Evolutionary conservation across 2,329 filamentous ascomycete species (phyloP), one percentile per base, ranked within the genome.

Genomic region (Microsporum canis): DNA sequence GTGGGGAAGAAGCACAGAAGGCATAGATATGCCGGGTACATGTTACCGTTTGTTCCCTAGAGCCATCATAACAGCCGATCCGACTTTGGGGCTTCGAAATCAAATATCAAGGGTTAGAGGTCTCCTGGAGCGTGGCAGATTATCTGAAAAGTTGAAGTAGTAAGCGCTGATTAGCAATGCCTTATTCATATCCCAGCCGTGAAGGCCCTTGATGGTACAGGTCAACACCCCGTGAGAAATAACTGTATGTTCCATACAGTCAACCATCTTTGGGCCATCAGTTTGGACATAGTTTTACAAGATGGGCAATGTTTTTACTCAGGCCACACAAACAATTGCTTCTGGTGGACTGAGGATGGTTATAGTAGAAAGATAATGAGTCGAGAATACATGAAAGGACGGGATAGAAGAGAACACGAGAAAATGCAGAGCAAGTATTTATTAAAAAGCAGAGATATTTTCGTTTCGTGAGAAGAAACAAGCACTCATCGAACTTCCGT

Each of bases 371-470:
- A 29, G 10, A 14, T 14, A 23, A 39, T 39, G 8, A 12, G 8
- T 8, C 38, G 38, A 39, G 38, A 39, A 39, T 39, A 7, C 38
- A 12, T 39, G 38, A 12, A 12, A 8, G 23, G 43, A 12, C 17
- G 29, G 33, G 4, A 7, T 29, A 34, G 14, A 34, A 14, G 51
- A 55, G 12, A 55, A 2, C 51, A 55, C 14, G 14, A 55, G 17
- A 34, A 10, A 34, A 36, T 34, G 23, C 23, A 55, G 31, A 55
- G 36, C 31, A 36, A 55, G 14, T 34, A 55, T 55, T 55, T 55
- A 55, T 55, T 38, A 55, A 55, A 34, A 55, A 55, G 31, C 51
- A 55, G 51, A 34, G 51, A 29, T 55, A 55, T 17, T 55, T 55
- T 55, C 51, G 33, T 55, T 55, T 55, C 51, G 36, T 55, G 17